These are phyloP conservation scores for Globisporangium spinosum DNA, from an alignment of 352 stramenopile genomes.

Conservation along the genomic window DNA sequence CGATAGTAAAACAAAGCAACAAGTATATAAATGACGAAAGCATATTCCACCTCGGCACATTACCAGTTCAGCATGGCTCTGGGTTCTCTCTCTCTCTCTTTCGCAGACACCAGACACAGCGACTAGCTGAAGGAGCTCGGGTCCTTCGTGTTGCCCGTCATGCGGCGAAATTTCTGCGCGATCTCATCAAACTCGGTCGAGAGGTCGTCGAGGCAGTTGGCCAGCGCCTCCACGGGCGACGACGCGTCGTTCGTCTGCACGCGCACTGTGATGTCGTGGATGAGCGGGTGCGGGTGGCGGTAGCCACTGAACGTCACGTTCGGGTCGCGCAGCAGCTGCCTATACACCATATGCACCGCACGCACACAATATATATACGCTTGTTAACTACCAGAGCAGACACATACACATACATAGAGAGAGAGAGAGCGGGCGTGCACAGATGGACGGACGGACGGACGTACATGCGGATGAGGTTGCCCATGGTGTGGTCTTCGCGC, in stretches of 20 bases:
- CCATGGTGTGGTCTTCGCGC: conserved; percentile 98
- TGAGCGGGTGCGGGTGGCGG: conserved; percentile 94
- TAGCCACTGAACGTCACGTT: conserved; percentile 94
- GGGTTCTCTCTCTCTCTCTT: background rate
- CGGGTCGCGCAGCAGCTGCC: conserved; percentile 85
- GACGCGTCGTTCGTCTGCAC: conserved; percentile 90
- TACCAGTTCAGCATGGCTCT: background rate
- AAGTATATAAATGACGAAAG: conserved; percentile 9
- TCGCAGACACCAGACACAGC: background rate
- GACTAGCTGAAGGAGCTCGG: conserved; percentile 77
- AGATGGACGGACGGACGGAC: conserved; percentile 19
- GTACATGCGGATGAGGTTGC: conserved; percentile 97
- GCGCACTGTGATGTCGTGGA: conserved; percentile 94
- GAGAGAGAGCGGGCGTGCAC: background rate
- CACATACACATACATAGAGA: background rate
- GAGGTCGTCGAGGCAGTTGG: conserved; percentile 82
- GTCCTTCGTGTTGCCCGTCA: conserved; percentile 83
- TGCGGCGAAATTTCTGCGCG: conserved; percentile 76
- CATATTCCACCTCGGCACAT: background rate
- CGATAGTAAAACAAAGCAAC: background rate
- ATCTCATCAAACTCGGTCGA: conserved; percentile 87
- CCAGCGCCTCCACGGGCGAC: conserved; percentile 74
- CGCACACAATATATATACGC: background rate
- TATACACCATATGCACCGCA: conserved; percentile 14
- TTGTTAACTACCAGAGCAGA: background rate